Percentiles rank a stretch among this genome's conserved stretches.
These are phyloP conservation scores for Podochytrium sp. DNA, from an alignment of 192 early-diverging fungal species.

Conservation along the genomic window DNA sequence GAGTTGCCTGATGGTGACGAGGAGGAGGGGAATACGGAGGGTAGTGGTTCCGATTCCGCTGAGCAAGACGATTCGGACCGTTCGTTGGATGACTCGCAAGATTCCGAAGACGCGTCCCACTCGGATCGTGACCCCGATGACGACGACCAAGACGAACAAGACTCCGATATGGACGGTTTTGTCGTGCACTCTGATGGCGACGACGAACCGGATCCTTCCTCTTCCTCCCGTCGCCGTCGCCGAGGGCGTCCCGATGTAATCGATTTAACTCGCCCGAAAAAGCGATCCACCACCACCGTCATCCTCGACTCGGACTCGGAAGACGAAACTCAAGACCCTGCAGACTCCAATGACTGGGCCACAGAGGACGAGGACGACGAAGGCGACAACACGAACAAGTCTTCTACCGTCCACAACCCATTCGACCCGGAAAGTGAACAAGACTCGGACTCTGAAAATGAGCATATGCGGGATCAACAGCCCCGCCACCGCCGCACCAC, in stretches of 20 bases:
- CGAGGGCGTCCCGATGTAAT: no score
- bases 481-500: no score
- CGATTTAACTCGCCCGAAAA: no score
- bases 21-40: neutral
- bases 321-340: neutral
- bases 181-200: neutral
- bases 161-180: neutral
- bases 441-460: no score
- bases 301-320: neutral
- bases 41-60: neutral
- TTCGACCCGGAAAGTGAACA: no score
- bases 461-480: no score
- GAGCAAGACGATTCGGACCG: neutral
- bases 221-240: neutral
- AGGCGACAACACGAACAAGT: no score
- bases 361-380: neutral
- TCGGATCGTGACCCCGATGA: neutral
- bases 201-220: neutral
- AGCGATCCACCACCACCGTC: neutral
- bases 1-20: neutral
- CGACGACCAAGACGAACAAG: neutral
- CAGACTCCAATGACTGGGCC: neutral
- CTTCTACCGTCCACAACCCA: no score
- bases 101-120: neutral
- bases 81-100: neutral